Evolutionary conservation across 441 rosid species (phyloP).

Genomic region (Pelargonium cotyledonis): DNA sequence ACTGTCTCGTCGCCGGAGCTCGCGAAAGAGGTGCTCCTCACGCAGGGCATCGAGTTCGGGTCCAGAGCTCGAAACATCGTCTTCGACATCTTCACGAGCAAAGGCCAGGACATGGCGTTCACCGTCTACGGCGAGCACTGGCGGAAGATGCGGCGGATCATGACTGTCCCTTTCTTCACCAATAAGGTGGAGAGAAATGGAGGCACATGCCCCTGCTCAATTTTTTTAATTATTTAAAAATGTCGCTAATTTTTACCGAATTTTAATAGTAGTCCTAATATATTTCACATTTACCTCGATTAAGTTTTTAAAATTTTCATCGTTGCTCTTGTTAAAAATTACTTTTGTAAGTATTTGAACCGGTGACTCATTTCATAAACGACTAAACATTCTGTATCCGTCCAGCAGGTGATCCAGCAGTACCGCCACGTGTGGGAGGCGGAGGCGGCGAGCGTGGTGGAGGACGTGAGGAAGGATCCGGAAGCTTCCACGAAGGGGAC

Average conservation of each 20-base stretch:
- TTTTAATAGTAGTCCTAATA: too few species aligned
- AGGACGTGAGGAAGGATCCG: slow-evolving; percentile 69
- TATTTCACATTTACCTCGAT: too few species aligned
- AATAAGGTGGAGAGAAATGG: slow-evolving; percentile 47
- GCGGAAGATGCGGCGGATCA: slow-evolving; percentile 92
- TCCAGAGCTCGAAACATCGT: slow-evolving; percentile 88
- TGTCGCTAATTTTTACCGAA: too few species aligned
- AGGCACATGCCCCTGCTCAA: too few species aligned
- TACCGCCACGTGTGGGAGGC: slow-evolving; percentile 72
- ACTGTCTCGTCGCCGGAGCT: slow-evolving; percentile 80
- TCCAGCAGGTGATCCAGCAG: slow-evolving; percentile 35
- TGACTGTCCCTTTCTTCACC: slow-evolving; percentile 98
- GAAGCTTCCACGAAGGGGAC: slow-evolving; percentile 60
- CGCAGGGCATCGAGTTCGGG: slow-evolving; percentile 92
- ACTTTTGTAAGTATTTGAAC: too few species aligned
- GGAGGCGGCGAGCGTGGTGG: slow-evolving; percentile 68
- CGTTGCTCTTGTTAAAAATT: too few species aligned
- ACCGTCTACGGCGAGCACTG: slow-evolving; percentile 96
- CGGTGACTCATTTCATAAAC: too few species aligned
- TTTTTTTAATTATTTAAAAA: too few species aligned
- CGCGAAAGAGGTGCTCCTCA: slow-evolving; percentile 78
- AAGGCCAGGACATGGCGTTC: slow-evolving; percentile 97
- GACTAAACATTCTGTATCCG: too few species aligned
- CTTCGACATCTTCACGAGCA: slow-evolving; percentile 88
- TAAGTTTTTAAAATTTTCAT: too few species aligned